Evolutionary conservation across 352 stramenopile genomes (phyloP).

Genomic region (Phytophthora colocasiae): DNA sequence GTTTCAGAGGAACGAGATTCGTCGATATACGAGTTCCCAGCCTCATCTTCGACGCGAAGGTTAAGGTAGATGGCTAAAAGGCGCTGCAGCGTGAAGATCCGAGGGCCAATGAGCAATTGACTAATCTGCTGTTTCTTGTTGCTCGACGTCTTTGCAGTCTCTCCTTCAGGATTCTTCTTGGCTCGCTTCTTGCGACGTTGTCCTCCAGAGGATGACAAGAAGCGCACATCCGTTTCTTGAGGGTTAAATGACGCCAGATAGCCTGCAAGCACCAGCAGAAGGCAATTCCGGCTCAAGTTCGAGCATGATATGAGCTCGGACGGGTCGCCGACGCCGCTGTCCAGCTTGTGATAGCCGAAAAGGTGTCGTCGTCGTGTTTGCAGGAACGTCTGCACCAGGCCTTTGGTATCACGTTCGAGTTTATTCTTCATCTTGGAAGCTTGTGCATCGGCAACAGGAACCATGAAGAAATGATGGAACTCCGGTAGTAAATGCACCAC

Average conservation of each 20-base stretch:
- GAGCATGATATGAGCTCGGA: conserved; percentile 63
- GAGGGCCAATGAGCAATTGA: conserved; percentile 71
- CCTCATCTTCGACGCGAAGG: conserved; percentile 58
- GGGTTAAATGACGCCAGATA: conserved; percentile 86
- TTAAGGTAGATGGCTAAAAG: conserved; percentile 84
- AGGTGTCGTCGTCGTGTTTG: conserved; percentile 61
- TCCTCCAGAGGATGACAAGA: conserved; percentile 69
- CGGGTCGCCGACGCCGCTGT: conserved; percentile 18
- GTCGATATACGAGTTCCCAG: conserved; percentile 21
- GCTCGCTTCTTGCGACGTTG: conserved; percentile 59
- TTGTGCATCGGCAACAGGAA: conserved; percentile 16
- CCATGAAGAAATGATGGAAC: conserved; percentile 42
- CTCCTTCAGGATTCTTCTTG: conserved; percentile 32
- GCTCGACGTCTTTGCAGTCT: conserved; percentile 16
- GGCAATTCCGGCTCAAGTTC: conserved; percentile 69
- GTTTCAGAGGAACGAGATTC: conserved; percentile 42
- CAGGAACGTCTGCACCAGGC: conserved; percentile 48
- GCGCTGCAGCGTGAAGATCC: conserved; percentile 76
- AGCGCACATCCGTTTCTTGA: conserved; percentile 75
- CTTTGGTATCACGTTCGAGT: conserved; percentile 46
- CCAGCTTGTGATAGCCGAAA: conserved; percentile 71
- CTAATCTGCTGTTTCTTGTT: conserved; percentile 59
- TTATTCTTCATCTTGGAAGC: conserved; percentile 36
- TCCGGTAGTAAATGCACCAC: conserved; percentile 65
- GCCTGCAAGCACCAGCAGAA: conserved; percentile 75